phyloP scores from a whole-genome alignment of 2,329 filamentous ascomycete species.

The Penicillium sp. region DNA sequence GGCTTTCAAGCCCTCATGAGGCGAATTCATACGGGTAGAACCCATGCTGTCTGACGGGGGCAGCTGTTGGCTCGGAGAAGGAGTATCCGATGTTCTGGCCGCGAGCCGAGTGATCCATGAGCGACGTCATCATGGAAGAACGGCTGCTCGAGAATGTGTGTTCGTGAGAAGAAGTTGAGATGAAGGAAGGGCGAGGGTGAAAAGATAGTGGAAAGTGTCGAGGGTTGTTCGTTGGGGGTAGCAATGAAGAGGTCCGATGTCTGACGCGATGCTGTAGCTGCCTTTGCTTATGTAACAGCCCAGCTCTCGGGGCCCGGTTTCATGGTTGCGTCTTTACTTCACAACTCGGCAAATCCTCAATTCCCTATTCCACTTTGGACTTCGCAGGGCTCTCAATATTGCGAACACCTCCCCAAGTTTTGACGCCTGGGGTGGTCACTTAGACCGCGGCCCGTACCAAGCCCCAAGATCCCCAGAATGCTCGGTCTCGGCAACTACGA shows the following conservation, averaged over 20 bases:
- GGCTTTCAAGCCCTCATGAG: background rate
- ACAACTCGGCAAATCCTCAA: too few species aligned
- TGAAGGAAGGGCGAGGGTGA: slow-evolving; percentile 3
- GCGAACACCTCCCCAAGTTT: too few species aligned
- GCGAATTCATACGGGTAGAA: slow-evolving; percentile 77
- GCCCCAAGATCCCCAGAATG: slow-evolving; percentile 27
- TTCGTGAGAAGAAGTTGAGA: background rate
- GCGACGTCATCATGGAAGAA: slow-evolving; percentile 51
- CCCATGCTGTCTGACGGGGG: slow-evolving; percentile 61
- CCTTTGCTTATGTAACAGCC: slow-evolving; percentile 38
- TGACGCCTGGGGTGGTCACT: too few species aligned
- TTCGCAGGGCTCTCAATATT: background rate
- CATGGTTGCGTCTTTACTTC: too few species aligned
- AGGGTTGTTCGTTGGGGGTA: slow-evolving; percentile 7
- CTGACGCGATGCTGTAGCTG: slow-evolving; percentile 41
- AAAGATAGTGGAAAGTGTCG: slow-evolving; percentile 5
- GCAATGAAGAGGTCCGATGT: slow-evolving; percentile 17
- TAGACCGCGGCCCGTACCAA: too few species aligned
- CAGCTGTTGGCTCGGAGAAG: slow-evolving; percentile 53
- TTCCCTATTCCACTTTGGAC: too few species aligned
- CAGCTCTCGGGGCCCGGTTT: slow-evolving; percentile 15
- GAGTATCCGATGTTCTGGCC: slow-evolving; percentile 58
- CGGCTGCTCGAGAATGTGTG: background rate
- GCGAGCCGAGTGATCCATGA: slow-evolving; percentile 50
- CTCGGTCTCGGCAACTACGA: slow-evolving; percentile 44